A percentile compares a stretch with the other conserved stretches of the same genome.
These are phyloP conservation scores for Geotrichum europaeum DNA, from an alignment of 1,139 yeast genomes.

Conservation along the genomic window DNA sequence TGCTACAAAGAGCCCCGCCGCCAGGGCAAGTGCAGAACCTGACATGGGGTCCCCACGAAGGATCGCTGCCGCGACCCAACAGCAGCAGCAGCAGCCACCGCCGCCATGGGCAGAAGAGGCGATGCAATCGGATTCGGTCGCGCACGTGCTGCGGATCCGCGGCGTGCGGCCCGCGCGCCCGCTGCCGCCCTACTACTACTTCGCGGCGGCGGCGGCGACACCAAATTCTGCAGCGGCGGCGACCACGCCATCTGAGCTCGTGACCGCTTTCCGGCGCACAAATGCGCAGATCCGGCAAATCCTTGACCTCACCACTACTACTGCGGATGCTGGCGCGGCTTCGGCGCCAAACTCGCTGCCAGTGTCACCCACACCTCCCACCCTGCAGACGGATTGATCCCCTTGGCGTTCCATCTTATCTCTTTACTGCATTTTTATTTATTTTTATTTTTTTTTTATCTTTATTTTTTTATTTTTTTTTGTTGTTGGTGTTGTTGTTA, in stretches of 20 bases:
- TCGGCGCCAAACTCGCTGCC: background rate
- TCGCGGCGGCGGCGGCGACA: background rate
- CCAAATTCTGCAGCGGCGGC: background rate
- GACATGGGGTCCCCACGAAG: background rate
- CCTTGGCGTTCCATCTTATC: too few species aligned
- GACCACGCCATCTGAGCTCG: background rate
- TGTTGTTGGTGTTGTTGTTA: too few species aligned
- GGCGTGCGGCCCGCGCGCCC: constrained; percentile 10
- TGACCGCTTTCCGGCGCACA: constrained; percentile 4
- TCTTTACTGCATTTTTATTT: too few species aligned
- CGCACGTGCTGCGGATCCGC: constrained; percentile 10
- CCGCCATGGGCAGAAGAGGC: constrained; percentile 19
- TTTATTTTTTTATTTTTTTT: too few species aligned
- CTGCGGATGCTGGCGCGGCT: background rate
- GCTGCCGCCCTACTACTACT: background rate
- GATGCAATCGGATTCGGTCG: constrained; percentile 15
- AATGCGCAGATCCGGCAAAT: constrained; percentile 9
- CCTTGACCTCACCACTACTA: background rate
- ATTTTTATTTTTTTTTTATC: too few species aligned
- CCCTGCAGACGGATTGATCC: too few species aligned
- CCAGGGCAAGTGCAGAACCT: background rate
- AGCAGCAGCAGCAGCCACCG: constrained; percentile 2
- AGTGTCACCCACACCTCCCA: too few species aligned
- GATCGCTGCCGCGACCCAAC: background rate
- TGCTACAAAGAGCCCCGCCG: background rate